Evolutionary conservation across 2,329 filamentous ascomycete species (phyloP).

Genomic region (Hymenoscyphus fraxineus): DNA sequence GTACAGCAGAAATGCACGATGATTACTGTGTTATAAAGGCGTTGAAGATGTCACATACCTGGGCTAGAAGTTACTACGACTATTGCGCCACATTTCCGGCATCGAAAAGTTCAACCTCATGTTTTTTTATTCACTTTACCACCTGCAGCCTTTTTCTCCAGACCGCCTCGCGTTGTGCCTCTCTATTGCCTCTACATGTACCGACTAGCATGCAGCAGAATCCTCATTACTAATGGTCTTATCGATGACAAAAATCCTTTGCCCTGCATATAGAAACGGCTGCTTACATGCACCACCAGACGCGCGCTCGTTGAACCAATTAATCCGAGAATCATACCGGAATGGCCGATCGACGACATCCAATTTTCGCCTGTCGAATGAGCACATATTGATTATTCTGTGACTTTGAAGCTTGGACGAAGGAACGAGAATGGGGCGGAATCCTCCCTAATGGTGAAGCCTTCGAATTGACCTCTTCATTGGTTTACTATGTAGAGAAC

Average conservation of each 20-base stretch:
- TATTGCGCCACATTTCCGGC: neutral
- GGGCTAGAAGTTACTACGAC: neutral
- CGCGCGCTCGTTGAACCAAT: constrained; percentile 1
- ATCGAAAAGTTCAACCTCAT: neutral
- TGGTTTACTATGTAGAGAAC: neutral
- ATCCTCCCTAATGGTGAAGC: neutral
- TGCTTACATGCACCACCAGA: neutral
- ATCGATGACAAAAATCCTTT: neutral
- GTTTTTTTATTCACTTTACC: neutral
- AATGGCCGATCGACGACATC: neutral
- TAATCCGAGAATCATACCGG: neutral
- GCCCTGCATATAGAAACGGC: neutral
- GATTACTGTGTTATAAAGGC: neutral
- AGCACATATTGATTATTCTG: neutral
- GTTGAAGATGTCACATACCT: neutral
- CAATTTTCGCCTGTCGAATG: neutral
- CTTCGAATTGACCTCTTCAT: neutral
- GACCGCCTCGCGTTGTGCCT: neutral
- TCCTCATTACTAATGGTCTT: neutral
- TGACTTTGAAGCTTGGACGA: neutral
- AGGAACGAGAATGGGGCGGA: neutral
- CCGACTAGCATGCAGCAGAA: neutral
- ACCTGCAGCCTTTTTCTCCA: neutral
- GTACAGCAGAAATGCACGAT: neutral
- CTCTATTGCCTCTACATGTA: neutral